Evolutionary conservation across 352 stramenopile genomes (phyloP).

Genomic region (Elongisporangium anandrum): DNA sequence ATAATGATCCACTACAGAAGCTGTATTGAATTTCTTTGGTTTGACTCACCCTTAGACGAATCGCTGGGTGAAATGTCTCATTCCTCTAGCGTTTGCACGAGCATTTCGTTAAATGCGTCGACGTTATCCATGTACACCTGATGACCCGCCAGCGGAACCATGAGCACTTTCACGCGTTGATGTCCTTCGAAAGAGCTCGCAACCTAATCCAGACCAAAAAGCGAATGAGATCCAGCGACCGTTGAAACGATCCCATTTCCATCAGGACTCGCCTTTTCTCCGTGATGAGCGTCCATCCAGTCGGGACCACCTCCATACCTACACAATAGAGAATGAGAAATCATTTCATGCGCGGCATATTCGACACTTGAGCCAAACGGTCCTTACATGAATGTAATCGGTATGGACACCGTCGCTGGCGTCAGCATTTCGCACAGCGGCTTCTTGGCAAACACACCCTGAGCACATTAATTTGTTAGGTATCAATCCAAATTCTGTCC

Average conservation of each 20-base stretch:
- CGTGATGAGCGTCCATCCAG: slow-evolving; percentile 65
- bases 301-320: slow-evolving; percentile 55
- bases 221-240: not conserved
- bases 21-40: not conserved
- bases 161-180: slow-evolving; percentile 33
- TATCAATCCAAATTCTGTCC: not conserved
- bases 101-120: slow-evolving; percentile 52
- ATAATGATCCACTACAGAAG: not conserved
- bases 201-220: slow-evolving; percentile 7
- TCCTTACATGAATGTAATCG: slow-evolving; percentile 63
- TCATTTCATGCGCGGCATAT: not conserved
- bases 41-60: not conserved
- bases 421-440: slow-evolving; percentile 57
- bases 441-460: slow-evolving; percentile 50
- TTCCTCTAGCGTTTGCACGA: slow-evolving; percentile 26
- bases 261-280: slow-evolving; percentile 24
- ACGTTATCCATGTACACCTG: slow-evolving; percentile 75
- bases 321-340: not conserved
- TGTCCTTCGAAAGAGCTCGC: slow-evolving; percentile 31
- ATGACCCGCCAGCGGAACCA: slow-evolving; percentile 48
- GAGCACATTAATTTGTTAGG: not conserved
- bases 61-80: not conserved
- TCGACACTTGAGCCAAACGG: not conserved
- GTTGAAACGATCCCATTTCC: not conserved
- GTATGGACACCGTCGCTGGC: slow-evolving; percentile 40